A percentile compares a stretch with the other conserved stretches of the same genome.
These are phyloP conservation scores for Daedalea quercina DNA, from an alignment of 768 basidiomycete genomes.

Conservation along the genomic window DNA sequence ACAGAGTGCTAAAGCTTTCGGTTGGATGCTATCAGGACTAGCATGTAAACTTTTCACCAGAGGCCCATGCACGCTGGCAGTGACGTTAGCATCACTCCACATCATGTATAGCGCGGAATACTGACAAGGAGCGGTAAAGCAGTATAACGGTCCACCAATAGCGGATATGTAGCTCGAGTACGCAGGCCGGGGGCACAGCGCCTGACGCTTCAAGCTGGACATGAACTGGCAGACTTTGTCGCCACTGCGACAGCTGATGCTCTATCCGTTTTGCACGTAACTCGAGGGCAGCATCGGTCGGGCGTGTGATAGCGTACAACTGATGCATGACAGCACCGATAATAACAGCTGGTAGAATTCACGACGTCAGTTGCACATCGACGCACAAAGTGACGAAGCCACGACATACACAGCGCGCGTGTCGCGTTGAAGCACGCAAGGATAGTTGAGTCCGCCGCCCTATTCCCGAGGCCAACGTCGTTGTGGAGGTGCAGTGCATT, in stretches of 20 bases:
- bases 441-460: constrained; percentile 13
- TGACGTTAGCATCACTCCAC: not conserved
- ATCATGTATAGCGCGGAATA: constrained; percentile 4
- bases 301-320: constrained; percentile 60
- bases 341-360: constrained; percentile 45
- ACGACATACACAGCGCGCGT: constrained; percentile 50
- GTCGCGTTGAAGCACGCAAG: constrained; percentile 71
- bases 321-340: constrained; percentile 58
- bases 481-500: not conserved
- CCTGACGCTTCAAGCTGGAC: constrained; percentile 52
- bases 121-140: constrained; percentile 74
- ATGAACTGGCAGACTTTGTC: constrained; percentile 41
- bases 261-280: constrained; percentile 51
- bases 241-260: constrained; percentile 66
- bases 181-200: constrained; percentile 45
- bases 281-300: constrained; percentile 43
- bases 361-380: constrained; percentile 21
- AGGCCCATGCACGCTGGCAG: not conserved
- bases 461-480: not conserved
- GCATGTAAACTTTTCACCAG: not conserved
- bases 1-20: not conserved
- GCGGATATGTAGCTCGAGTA: constrained; percentile 72
- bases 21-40: not conserved
- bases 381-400: constrained; percentile 4
- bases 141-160: constrained; percentile 77